Percentiles rank a stretch among this genome's conserved stretches.
phyloP scores from a whole-genome alignment of 495 filamentous ascomycete species.

The Hypoxylon lienhwacheense region DNA sequence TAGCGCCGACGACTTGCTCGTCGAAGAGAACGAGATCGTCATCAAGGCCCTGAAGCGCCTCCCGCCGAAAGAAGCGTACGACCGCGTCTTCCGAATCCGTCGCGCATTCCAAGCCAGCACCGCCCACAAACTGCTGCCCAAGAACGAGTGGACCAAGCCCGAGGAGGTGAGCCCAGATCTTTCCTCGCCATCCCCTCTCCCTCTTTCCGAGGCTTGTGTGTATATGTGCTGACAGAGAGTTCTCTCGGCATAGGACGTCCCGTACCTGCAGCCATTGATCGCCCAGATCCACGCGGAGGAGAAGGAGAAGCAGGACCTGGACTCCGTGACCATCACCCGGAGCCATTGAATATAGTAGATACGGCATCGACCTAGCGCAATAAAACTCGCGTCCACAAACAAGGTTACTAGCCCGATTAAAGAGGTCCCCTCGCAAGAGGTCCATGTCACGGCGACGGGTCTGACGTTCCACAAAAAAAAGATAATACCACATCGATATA shows the following conservation, averaged over 20 bases:
- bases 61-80: constrained; percentile 84
- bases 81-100: constrained; percentile 94
- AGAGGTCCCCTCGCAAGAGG: constrained; percentile 10
- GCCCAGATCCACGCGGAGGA: constrained; percentile 78
- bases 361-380: constrained; percentile 25
- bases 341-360: constrained; percentile 43
- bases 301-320: constrained; percentile 79
- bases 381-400: constrained; percentile 16
- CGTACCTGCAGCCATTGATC: constrained; percentile 80
- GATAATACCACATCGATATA: constrained; percentile 16
- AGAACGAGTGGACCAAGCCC: constrained; percentile 70
- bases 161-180: constrained; percentile 40
- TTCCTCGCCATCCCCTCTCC: no score
- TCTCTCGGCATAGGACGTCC: constrained; percentile 64
- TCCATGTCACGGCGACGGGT: constrained; percentile 12
- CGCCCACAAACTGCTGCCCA: constrained; percentile 78
- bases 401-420: constrained; percentile 27
- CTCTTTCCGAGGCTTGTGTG: no score
- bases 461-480: not conserved
- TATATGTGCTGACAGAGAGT: constrained; percentile 32
- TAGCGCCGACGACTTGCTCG: constrained; percentile 90
- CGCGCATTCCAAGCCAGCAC: constrained; percentile 83
- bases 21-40: constrained; percentile 84
- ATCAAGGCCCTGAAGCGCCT: constrained; percentile 88
- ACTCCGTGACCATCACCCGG: constrained; percentile 71